Evolutionary conservation across 352 stramenopile genomes (phyloP).

Genomic region (Phytophthora uliginosa): DNA sequence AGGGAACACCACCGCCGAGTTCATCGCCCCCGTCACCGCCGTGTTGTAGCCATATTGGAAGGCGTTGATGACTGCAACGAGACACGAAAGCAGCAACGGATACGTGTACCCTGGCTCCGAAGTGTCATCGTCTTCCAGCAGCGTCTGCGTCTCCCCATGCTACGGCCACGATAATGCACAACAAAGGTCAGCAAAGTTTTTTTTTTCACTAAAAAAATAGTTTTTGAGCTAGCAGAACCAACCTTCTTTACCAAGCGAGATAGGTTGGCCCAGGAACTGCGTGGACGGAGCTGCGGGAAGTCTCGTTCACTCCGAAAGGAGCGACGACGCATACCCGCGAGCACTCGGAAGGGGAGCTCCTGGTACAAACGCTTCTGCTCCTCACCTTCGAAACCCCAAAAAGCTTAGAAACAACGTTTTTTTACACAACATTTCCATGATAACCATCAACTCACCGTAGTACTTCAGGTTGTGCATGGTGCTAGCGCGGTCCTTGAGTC

Average conservation of each 20-base stretch:
- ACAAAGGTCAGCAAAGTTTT: neutral
- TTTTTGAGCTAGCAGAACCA: neutral
- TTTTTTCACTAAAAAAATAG: neutral
- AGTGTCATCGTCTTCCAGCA: constrained; percentile 55
- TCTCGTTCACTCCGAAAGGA: constrained; percentile 74
- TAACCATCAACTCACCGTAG: constrained; percentile 45
- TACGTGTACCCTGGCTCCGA: constrained; percentile 69
- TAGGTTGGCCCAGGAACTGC: constrained; percentile 66
- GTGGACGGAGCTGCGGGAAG: constrained; percentile 62
- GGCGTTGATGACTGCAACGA: constrained; percentile 68
- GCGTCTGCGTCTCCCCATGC: constrained; percentile 68
- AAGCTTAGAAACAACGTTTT: too few relatives aligned
- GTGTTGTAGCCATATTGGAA: constrained; percentile 87
- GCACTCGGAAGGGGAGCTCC: constrained; percentile 72
- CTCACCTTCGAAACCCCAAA: constrained; percentile 43
- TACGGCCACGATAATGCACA: constrained; percentile 5
- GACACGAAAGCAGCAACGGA: constrained; percentile 64
- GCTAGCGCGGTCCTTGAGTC: constrained; percentile 73
- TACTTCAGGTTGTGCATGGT: constrained; percentile 79
- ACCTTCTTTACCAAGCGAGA: constrained; percentile 55
- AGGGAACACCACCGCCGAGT: constrained; percentile 61
- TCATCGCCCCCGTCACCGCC: constrained; percentile 69
- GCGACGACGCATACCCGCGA: constrained; percentile 69
- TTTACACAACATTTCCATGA: neutral
- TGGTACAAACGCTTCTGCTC: constrained; percentile 80